Evolutionary conservation across 2,329 filamentous ascomycete species (phyloP).

Genomic region (Ophiosphaerella herpotricha): DNA sequence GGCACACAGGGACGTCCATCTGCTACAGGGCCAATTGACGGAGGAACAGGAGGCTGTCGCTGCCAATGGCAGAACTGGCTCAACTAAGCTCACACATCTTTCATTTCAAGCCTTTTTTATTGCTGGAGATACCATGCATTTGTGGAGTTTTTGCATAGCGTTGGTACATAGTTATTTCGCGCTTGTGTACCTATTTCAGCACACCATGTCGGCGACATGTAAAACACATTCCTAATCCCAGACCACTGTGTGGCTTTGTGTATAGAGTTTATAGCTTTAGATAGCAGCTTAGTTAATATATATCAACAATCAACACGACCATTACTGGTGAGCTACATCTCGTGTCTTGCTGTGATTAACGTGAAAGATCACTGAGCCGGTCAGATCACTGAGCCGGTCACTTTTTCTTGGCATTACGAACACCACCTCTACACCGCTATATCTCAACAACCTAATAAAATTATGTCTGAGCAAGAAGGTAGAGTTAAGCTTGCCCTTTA

Average conservation of each 20-base stretch:
- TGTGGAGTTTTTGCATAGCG: constrained; percentile 24
- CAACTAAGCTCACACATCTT: constrained; percentile 1
- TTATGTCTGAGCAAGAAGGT: no score
- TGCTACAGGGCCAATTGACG: constrained; percentile 57
- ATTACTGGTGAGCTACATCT: no score
- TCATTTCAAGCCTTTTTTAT: constrained; percentile 1
- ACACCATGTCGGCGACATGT: constrained; percentile 9
- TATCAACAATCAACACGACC: background rate
- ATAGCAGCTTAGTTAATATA: constrained; percentile 21
- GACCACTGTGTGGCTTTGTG: constrained; percentile 24
- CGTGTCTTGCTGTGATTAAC: no score
- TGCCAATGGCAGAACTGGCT: constrained; percentile 64
- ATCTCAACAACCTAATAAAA: no score
- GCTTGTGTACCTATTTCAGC: background rate
- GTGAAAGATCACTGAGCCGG: no score
- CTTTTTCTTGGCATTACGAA: no score
- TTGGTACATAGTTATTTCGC: constrained; percentile 8
- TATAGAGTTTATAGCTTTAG: constrained; percentile 11
- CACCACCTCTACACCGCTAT: no score
- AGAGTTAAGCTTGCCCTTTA: no score
- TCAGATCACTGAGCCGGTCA: no score
- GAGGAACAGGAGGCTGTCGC: constrained; percentile 63
- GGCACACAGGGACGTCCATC: constrained; percentile 51
- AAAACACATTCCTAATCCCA: constrained; percentile 1
- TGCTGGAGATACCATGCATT: constrained; percentile 12